phyloP scores from a whole-genome alignment of 2,329 filamentous ascomycete species.

The Cercospora sesami region DNA sequence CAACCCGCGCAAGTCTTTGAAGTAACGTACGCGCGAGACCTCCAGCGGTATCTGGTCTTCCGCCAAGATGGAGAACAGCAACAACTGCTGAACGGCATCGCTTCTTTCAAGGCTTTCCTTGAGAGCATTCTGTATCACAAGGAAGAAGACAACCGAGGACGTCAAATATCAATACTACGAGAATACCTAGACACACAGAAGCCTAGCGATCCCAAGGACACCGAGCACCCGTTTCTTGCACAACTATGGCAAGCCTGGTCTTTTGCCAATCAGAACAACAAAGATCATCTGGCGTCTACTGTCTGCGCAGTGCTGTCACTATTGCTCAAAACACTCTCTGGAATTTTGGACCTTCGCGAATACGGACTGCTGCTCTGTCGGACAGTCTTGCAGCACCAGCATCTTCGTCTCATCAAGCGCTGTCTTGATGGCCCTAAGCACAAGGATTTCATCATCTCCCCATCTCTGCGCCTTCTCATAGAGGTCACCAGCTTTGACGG shows the following conservation, averaged over 20 bases:
- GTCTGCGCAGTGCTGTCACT: slow-evolving; percentile 79
- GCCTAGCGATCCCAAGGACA: slow-evolving; percentile 52
- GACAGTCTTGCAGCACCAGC: slow-evolving; percentile 75
- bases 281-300: slow-evolving; percentile 77
- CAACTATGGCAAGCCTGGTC: slow-evolving; percentile 89
- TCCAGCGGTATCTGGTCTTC: slow-evolving; percentile 68
- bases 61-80: slow-evolving; percentile 62
- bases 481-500: slow-evolving; percentile 87
- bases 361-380: slow-evolving; percentile 78
- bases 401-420: slow-evolving; percentile 76
- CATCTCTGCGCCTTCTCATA: slow-evolving; percentile 78
- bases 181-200: slow-evolving; percentile 67
- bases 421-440: slow-evolving; percentile 76
- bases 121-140: slow-evolving; percentile 61
- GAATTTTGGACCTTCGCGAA: slow-evolving; percentile 69
- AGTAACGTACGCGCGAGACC: slow-evolving; percentile 63
- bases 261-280: slow-evolving; percentile 74
- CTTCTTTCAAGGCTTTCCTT: slow-evolving; percentile 70
- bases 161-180: slow-evolving; percentile 60
- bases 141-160: slow-evolving; percentile 51
- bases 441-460: slow-evolving; percentile 86
- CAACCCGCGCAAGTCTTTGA: slow-evolving; percentile 59
- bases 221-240: slow-evolving; percentile 64
- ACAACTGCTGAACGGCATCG: slow-evolving; percentile 67
- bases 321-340: slow-evolving; percentile 75